phyloP scores from a whole-genome alignment of 805 yeast genomes.

The Blastobotrys mokoenaii region DNA sequence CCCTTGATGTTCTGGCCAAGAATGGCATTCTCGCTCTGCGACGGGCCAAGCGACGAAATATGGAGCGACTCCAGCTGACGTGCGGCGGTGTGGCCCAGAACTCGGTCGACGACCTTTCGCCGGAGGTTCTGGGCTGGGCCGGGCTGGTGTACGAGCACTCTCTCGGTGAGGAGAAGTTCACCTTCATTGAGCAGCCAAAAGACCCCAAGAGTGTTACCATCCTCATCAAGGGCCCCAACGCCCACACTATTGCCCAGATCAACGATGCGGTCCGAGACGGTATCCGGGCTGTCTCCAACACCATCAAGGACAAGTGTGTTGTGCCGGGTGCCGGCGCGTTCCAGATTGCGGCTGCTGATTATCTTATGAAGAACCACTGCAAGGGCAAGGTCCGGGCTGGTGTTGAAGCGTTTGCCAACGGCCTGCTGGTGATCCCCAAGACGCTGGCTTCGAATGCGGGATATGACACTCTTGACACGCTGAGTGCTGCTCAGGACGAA shows the following conservation, averaged over 20 bases:
- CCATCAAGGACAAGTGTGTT: constrained; percentile 71
- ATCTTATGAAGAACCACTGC: constrained; percentile 48
- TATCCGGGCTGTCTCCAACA: constrained; percentile 86
- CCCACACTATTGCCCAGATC: constrained; percentile 80
- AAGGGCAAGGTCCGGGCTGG: constrained; percentile 89
- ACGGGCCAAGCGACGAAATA: constrained; percentile 97
- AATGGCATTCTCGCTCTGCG: constrained; percentile 89
- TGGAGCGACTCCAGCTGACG: constrained; percentile 94
- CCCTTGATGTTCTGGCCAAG: constrained; percentile 86
- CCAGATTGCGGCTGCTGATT: constrained; percentile 71
- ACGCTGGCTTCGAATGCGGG: constrained; percentile 90
- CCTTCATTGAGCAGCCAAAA: constrained; percentile 80
- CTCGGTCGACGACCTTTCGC: constrained; percentile 85
- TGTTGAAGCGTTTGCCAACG: constrained; percentile 87
- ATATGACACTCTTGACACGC: constrained; percentile 81
- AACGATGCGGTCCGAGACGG: constrained; percentile 98
- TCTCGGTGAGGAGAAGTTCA: constrained; percentile 95
- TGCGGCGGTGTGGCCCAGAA: constrained; percentile 98
- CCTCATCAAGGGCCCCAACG: constrained; percentile 87
- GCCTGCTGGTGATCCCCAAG: constrained; percentile 84
- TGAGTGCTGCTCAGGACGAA: constrained; percentile 85
- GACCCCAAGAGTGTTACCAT: constrained; percentile 90
- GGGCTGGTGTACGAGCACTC: constrained; percentile 88
- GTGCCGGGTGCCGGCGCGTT: constrained; percentile 98
- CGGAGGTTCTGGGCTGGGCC: constrained; percentile 74